Base-by-base conservation (phyloP, 441 rosid genomes). In the Cnidoscolus chayamansa region DNA sequence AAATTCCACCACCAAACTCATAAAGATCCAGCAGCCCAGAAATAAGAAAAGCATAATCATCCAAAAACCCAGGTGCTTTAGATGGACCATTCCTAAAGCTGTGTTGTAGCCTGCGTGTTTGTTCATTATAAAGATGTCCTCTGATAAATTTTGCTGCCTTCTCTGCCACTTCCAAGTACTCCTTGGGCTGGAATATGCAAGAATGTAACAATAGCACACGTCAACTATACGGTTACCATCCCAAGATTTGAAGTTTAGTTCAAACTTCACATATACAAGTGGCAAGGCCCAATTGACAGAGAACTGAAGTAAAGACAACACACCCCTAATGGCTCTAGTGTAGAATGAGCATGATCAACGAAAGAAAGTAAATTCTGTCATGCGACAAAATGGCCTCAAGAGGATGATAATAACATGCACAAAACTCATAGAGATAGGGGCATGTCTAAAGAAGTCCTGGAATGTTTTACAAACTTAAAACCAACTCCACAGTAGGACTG, bases 21-120 rank as follows among this genome's bases (percentile, higher is more conserved):
- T 87, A 94, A 40, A 94, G 84, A 85, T 94, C 97, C 53, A 94
- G 84, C 62, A 94, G 81, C 40, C 96, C 97, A 67, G 90, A 74
- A 79, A 94, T 89, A 47, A 94, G 84, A 82, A 94, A 94, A 62
- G 98, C 97, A 80, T 94, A 94, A 82, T 94, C 98, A 54, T 94
- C 98, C 80, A 94, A 72, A 74, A 94, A 94, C 53, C 93, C 98
- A 16, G 98, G 98, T 57, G 97, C 98, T 78, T 79, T 90, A 0
- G 97, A 88, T 51, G 98, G 97, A 64, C 97, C 97, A 65, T 88
- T 82, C 73, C 99, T 85, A 75, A 84, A 92, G 80, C 97, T 87
- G 72, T 87, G 97, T 51, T 87, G 92, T 68, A 90, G 81, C 82
- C 89, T 87, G 62, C n/a, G 83, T 12, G 90, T 79, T 30, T 88